Percentiles rank a stretch among this genome's conserved stretches.
Conservation (phyloP, 352 stramenopile species). For the Globisporangium solare region DNA sequence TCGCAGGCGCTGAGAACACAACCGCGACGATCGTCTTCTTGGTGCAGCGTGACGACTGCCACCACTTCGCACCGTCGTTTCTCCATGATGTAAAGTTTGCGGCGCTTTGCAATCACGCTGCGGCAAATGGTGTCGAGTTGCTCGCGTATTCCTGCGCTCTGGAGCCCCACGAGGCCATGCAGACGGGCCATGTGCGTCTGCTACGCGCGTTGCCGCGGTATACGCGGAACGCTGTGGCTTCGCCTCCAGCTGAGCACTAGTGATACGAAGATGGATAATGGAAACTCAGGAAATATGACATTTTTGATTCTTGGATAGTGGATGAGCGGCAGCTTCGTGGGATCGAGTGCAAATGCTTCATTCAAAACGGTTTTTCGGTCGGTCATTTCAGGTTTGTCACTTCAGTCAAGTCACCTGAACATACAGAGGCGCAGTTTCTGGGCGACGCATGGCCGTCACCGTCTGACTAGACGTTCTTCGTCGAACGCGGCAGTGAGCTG, state of each 20-base stretch:
- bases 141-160: conserved; percentile 56
- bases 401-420: no score
- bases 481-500: no score
- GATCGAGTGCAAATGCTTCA: no score
- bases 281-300: no score
- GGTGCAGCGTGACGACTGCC: conserved; percentile 75
- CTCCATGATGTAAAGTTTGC: conserved; percentile 67
- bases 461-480: no score
- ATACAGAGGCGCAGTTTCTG: no score
- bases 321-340: no score
- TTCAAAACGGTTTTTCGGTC: no score
- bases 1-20: conserved; percentile 18
- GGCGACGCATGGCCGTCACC: no score
- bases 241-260: not conserved
- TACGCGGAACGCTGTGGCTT: not conserved
- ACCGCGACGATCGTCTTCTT: conserved; percentile 69
- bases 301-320: no score
- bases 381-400: no score
- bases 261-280: not conserved
- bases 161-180: conserved; percentile 33
- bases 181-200: conserved; percentile 32
- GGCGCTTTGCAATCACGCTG: conserved; percentile 43
- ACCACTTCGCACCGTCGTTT: conserved; percentile 58
- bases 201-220: conserved; percentile 34
- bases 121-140: conserved; percentile 47